These are phyloP conservation scores for Carex scoparia DNA, from an alignment of 176 grass and related monocot genomes.

Conservation along the genomic window DNA sequence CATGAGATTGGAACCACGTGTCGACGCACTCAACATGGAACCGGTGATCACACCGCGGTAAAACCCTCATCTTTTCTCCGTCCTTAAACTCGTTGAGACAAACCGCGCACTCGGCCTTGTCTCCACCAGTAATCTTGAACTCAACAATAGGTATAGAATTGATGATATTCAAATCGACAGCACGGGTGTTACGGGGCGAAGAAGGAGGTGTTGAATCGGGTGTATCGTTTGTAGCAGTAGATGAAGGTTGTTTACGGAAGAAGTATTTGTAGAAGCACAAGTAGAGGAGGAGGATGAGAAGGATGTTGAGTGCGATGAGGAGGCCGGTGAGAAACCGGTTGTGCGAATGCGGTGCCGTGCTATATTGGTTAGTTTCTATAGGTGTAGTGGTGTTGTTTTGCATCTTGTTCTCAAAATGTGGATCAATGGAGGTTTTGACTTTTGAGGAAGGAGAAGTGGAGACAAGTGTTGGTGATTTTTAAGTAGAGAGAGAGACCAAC, in stretches of 20 bases:
- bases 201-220: conserved; percentile 14
- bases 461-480: too few species aligned
- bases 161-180: conserved; percentile 16
- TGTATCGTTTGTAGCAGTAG: neutral
- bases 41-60: conserved; percentile 45
- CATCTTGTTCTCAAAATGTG: too few species aligned
- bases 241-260: conserved; percentile 16
- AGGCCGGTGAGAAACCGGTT: conserved; percentile 21
- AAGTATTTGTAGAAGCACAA: conserved; percentile 52
- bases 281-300: conserved; percentile 44
- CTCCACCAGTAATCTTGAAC: neutral
- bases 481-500: too few species aligned
- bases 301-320: conserved; percentile 39
- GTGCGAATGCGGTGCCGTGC: neutral
- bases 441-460: too few species aligned
- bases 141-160: conserved; percentile 38
- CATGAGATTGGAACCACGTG: conserved; percentile 44
- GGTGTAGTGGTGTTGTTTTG: neutral
- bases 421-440: too few species aligned
- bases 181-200: neutral
- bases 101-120: conserved; percentile 47
- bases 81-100: conserved; percentile 52
- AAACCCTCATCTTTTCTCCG: conserved; percentile 32
- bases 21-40: conserved; percentile 62
- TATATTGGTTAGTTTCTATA: too few species aligned